Base-by-base conservation (phyloP, 192 early-diverging fungal genomes). In the Oehlia diaphana region DNA sequence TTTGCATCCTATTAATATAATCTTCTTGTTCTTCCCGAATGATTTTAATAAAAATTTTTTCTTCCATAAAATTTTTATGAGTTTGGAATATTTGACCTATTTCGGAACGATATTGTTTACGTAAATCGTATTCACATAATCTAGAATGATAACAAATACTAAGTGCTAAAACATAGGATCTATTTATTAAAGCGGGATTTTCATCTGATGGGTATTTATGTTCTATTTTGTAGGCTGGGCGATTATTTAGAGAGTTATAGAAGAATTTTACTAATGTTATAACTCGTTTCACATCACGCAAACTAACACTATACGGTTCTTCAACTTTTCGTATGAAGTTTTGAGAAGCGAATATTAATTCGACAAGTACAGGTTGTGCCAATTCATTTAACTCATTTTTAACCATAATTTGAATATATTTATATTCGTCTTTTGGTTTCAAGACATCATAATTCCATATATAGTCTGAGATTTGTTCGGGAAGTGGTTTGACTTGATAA, bases 251-350 rank as follows among this genome's bases (percentile, higher is more conserved):
- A 12, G 72, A 75, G 8, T 74, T 39, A 9, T 71, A 21, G 21
- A 78, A 78, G n/a, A 35, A 78, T 9, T 31, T 21, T 19, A 31
- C 44, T 26, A 78, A 71, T n/a, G 10, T 33, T 19, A 78, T 66
- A 12, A 21, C 63, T 67, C 77, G 66, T 13, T 73, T 78, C 2
- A 78, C 68, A 58, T 78, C 77, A 35, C 69, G 77, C 9, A 78
- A 53, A 35, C 77, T 78, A 35, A 78, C 77, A 23, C 71, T 78
- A 13, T 69, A 12, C 2, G 14, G 23, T 12, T 35, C 77, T 26
- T 78, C 70, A 31, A 74, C 35, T 33, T 75, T 71, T 6, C 68
- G 77, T 16, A 78, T 78, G n/a, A 74, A 78, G 26, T 21, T 31
- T 23, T 78, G 77, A 5, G 77, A 78, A 28, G 75, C 63, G 14